Evolutionary conservation across 441 rosid species (phyloP).

Genomic region (Jatropha podagrica): DNA sequence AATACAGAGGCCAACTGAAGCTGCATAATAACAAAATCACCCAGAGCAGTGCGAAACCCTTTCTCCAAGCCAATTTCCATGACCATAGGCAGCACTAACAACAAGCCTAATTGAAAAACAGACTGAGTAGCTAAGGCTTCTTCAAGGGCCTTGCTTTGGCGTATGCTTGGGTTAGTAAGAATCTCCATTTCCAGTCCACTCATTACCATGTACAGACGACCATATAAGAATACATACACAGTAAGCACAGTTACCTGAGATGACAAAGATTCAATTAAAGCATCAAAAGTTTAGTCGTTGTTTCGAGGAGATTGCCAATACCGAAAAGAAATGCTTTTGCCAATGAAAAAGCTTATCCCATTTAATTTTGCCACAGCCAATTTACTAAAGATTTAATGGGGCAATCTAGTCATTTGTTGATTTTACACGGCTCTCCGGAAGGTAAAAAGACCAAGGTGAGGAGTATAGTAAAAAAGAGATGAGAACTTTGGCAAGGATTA

Average conservation of each 20-base stretch:
- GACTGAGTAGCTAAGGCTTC: conserved; percentile 84
- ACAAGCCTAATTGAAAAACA: conserved; percentile 77
- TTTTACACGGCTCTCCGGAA: not conserved
- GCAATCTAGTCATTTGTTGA: not conserved
- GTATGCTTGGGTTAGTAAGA: conserved; percentile 52
- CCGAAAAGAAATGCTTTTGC: not conserved
- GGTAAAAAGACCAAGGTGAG: not conserved
- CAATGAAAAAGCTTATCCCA: not conserved
- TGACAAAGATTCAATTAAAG: conserved; percentile 19
- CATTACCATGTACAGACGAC: conserved; percentile 92
- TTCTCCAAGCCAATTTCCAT: conserved; percentile 96
- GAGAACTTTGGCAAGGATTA: not conserved
- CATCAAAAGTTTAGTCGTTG: not conserved
- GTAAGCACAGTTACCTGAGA: conserved; percentile 82
- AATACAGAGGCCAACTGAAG: conserved; percentile 93
- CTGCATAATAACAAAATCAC: conserved; percentile 91
- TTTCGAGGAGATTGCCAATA: not conserved
- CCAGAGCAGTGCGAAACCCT: conserved; percentile 88
- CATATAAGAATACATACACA: conserved; percentile 90
- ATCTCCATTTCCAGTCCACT: conserved; percentile 83
- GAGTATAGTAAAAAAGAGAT: not conserved
- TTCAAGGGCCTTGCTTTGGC: conserved; percentile 74
- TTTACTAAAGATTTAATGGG: no score
- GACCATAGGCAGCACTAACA: conserved; percentile 88
- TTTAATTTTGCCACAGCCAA: not conserved